These are phyloP conservation scores for Rhododendron williamsianum DNA, from an alignment of 148 eudicot genomes.

Conservation along the genomic window DNA sequence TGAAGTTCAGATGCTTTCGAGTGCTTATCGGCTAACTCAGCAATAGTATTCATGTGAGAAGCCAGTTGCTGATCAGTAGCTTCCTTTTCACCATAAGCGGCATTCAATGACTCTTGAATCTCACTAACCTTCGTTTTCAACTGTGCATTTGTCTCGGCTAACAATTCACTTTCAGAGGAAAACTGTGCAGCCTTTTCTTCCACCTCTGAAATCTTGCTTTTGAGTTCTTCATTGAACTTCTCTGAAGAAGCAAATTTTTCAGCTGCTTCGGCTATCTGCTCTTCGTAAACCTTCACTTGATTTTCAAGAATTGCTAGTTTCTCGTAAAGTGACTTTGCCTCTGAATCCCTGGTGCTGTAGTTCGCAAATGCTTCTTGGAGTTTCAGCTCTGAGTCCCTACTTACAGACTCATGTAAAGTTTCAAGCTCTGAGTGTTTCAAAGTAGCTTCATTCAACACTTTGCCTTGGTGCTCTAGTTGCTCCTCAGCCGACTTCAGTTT, in stretches of 20 bases:
- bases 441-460: slow-evolving; percentile 45
- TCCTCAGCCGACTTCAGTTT: slow-evolving; percentile 65
- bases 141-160: slow-evolving; percentile 60
- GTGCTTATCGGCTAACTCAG: slow-evolving; percentile 64
- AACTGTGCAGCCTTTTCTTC: slow-evolving; percentile 59
- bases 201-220: slow-evolving; percentile 39
- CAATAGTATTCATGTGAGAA: slow-evolving; percentile 63
- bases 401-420: slow-evolving; percentile 38
- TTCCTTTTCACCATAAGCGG: slow-evolving; percentile 57
- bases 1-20: slow-evolving; percentile 57
- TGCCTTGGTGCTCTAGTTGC: slow-evolving; percentile 48
- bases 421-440: slow-evolving; percentile 49
- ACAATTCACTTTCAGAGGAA: slow-evolving; percentile 49
- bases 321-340: slow-evolving; percentile 54
- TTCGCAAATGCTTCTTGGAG: slow-evolving; percentile 53
- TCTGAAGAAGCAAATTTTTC: slow-evolving; percentile 44
- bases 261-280: slow-evolving; percentile 45
- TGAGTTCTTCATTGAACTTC: slow-evolving; percentile 55
- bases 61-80: slow-evolving; percentile 46
- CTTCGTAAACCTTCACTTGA: slow-evolving; percentile 49
- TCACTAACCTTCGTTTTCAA: slow-evolving; percentile 61
- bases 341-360: slow-evolving; percentile 44
- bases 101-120: slow-evolving; percentile 46
- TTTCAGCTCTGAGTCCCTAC: slow-evolving; percentile 53
- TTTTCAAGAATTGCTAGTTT: slow-evolving; percentile 49